Base-by-base conservation (phyloP, 2,329 filamentous ascomycete species). In the Esteya vermicola region DNA sequence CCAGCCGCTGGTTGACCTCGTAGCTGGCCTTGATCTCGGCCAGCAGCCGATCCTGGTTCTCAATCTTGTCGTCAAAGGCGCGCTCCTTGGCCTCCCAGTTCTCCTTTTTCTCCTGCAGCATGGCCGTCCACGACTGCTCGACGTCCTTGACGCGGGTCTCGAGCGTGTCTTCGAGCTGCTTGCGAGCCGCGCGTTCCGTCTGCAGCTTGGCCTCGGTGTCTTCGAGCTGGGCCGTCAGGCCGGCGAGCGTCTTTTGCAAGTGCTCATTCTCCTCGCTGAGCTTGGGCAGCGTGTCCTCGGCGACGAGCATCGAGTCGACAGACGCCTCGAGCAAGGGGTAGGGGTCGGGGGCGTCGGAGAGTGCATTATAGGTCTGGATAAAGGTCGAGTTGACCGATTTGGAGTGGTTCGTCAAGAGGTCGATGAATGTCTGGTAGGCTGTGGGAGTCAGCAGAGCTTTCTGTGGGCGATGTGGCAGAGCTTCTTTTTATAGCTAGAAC, bases 391-490 rank as follows among this genome's bases (percentile, higher is more conserved):
- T 93, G 40, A 91, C 85, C 6, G 85, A 76, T 61, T 98, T 98
- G 50, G 86, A 91, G 59, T 96, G 89, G 58, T 89, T 95, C 18
- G 91, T 93, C 45, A 98, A 71, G 43, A 94, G 78, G 56, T 98
- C 91, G 58, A 98, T 95, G 55, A 96, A 98, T 39, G 81, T 82
- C 62, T 98, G 91, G 65, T 98, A 98, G 37, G 88, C 86, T 89
- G 58, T 45, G 33, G 27, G 25, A 19, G 28, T 34, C 21, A 31
- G 25, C 9, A 46, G 53, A n/a, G n/a, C n/a, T n/a, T n/a, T n/a
- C n/a, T n/a, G n/a, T n/a, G n/a, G n/a, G n/a, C n/a, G n/a, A n/a
- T n/a, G n/a, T n/a, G n/a, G n/a, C n/a, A n/a, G n/a, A n/a, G n/a
- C n/a, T n/a, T n/a, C n/a, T n/a, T n/a, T n/a, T n/a, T n/a, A n/a